Conservation (phyloP, 148 eudicot genomes). For the Rhododendron mucronatum region DNA sequence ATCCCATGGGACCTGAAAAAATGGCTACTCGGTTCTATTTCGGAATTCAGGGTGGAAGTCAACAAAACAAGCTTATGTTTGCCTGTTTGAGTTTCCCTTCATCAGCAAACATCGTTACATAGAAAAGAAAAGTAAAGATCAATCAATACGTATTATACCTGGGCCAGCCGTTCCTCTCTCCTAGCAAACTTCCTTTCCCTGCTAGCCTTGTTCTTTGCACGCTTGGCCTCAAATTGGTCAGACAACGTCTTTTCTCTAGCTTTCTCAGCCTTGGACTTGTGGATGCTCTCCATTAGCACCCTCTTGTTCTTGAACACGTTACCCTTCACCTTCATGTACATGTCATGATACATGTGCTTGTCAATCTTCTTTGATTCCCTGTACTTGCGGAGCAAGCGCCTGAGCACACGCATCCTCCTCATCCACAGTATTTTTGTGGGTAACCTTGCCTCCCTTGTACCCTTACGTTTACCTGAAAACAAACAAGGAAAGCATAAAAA, state of each 20-base stretch:
- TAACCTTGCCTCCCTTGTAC: slow-evolving; percentile 88
- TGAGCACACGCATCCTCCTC: slow-evolving; percentile 83
- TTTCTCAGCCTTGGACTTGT: slow-evolving; percentile 91
- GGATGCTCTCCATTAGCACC: slow-evolving; percentile 81
- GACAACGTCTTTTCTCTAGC: slow-evolving; percentile 82
- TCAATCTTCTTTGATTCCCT: slow-evolving; percentile 82
- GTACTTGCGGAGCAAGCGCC: slow-evolving; percentile 80
- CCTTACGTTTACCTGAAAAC: slow-evolving; percentile 71
- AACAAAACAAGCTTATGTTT: background rate
- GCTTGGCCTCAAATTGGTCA: slow-evolving; percentile 86
- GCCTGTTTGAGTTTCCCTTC: background rate
- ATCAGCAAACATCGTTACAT: background rate
- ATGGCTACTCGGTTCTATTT: background rate
- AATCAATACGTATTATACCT: slow-evolving; percentile 20
- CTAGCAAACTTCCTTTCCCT: slow-evolving; percentile 73
- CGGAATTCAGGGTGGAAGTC: background rate
- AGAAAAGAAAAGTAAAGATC: background rate
- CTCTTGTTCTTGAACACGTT: slow-evolving; percentile 83
- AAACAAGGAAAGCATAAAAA: background rate
- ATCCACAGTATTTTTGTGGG: slow-evolving; percentile 81
- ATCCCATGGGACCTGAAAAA: background rate
- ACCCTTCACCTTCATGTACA: slow-evolving; percentile 95
- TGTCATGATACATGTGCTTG: slow-evolving; percentile 90
- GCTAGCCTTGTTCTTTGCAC: slow-evolving; percentile 84
- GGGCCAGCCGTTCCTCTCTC: slow-evolving; percentile 71